These are phyloP conservation scores for Xerocomus amazonicus DNA, from an alignment of 1,284 basidiomycete species.

Conservation along the genomic window DNA sequence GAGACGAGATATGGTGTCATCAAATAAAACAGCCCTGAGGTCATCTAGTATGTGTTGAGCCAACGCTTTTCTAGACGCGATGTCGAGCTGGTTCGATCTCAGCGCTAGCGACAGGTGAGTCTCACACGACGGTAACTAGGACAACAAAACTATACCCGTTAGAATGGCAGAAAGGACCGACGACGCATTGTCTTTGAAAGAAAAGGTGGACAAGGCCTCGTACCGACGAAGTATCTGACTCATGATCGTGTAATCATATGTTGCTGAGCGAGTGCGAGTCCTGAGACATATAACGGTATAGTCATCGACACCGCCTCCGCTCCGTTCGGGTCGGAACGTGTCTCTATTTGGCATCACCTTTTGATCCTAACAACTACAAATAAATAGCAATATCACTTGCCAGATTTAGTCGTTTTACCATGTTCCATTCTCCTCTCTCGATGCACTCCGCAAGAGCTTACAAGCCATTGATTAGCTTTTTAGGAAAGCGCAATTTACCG, in stretches of 20 bases:
- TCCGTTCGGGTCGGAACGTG: conserved; percentile 4
- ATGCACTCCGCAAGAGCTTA: conserved; percentile 39
- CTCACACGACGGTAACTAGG: conserved; percentile 4
- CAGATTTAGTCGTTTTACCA: conserved; percentile 12
- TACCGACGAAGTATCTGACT: conserved; percentile 17
- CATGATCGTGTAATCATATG: conserved; percentile 15
- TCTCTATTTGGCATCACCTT: conserved; percentile 21
- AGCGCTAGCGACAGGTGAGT: conserved; percentile 14
- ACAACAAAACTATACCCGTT: conserved; percentile 12
- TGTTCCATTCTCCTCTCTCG: conserved; percentile 16
- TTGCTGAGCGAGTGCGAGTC: not conserved
- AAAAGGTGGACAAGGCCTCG: conserved; percentile 13
- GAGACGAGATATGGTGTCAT: conserved; percentile 43
- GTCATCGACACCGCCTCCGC: conserved; percentile 18
- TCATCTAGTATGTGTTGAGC: conserved; percentile 59
- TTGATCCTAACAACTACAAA: conserved; percentile 26
- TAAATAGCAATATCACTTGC: conserved; percentile 3
- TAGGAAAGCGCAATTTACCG: conserved; percentile 68
- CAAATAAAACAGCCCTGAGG: conserved; percentile 40
- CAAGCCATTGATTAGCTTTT: conserved; percentile 75
- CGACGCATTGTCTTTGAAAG: conserved; percentile 8
- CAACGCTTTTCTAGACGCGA: conserved; percentile 44
- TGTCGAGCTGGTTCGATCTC: conserved; percentile 26
- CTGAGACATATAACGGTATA: not conserved
- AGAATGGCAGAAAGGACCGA: conserved; percentile 13